A percentile compares a stretch with the other conserved stretches of the same genome.
phyloP scores from a whole-genome alignment of 371 early-diverging fungal species.

The Mortierella sp. region DNA sequence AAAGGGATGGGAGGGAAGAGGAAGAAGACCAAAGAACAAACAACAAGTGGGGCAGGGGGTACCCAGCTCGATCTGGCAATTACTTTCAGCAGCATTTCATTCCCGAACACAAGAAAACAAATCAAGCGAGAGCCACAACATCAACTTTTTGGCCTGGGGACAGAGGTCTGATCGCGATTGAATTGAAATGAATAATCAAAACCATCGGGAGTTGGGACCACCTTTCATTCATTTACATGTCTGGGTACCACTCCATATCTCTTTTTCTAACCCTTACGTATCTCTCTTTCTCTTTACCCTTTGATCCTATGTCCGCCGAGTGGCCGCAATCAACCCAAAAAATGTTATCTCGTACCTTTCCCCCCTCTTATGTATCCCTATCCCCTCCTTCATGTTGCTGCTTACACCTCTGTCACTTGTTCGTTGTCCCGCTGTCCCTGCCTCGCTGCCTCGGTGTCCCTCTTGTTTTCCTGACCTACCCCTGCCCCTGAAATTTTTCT shows the following conservation, averaged over 20 bases:
- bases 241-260: background rate
- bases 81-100: background rate
- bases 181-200: background rate
- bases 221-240: background rate
- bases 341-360: background rate
- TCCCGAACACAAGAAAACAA: constrained; percentile 5
- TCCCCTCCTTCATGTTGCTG: background rate
- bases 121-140: background rate
- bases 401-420: background rate
- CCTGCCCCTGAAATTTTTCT: background rate
- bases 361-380: background rate
- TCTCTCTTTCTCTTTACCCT: background rate
- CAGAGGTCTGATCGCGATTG: constrained; percentile 3
- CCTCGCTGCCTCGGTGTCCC: background rate
- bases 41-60: background rate
- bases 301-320: background rate
- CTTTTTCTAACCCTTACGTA: background rate
- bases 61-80: constrained; percentile 1
- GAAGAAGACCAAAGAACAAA: background rate
- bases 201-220: background rate
- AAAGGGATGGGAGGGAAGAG: background rate
- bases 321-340: background rate
- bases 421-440: background rate
- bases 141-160: background rate
- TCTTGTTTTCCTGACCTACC: background rate